These are phyloP conservation scores for Xylaria sp. DNA, from an alignment of 2,329 filamentous ascomycete species.

Conservation along the genomic window DNA sequence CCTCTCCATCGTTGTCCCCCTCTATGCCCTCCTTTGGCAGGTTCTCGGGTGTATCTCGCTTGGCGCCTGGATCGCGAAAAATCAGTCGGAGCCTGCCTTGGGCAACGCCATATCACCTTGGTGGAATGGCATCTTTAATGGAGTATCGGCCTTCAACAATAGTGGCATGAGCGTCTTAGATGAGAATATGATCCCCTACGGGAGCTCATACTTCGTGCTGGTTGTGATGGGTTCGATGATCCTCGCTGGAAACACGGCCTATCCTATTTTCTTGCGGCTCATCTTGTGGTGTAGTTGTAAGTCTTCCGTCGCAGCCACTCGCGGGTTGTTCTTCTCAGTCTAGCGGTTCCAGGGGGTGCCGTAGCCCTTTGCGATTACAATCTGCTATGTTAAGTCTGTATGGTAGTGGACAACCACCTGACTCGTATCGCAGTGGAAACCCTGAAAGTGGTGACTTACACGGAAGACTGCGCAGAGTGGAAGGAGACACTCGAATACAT, in stretches of 20 bases:
- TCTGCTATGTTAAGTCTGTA: too few relatives aligned
- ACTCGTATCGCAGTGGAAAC: constrained; percentile 37
- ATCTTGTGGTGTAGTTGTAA: constrained; percentile 55
- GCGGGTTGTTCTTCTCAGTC: neutral
- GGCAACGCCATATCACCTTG: constrained; percentile 65
- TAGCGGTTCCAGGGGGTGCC: neutral
- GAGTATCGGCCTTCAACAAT: constrained; percentile 71
- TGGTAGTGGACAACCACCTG: neutral
- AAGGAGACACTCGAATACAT: constrained; percentile 58
- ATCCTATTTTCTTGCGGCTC: constrained; percentile 64
- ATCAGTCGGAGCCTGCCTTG: constrained; percentile 51
- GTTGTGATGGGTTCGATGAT: constrained; percentile 60
- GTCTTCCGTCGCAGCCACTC: neutral
- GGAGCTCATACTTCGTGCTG: constrained; percentile 53
- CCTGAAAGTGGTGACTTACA: constrained; percentile 43
- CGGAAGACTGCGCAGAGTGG: constrained; percentile 41
- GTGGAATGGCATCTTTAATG: constrained; percentile 71
- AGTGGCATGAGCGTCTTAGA: constrained; percentile 71
- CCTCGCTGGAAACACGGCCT: constrained; percentile 67
- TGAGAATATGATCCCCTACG: constrained; percentile 66
- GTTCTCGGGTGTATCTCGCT: constrained; percentile 47
- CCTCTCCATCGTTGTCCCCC: constrained; percentile 60
- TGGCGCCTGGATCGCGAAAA: constrained; percentile 61
- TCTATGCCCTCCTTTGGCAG: constrained; percentile 59
- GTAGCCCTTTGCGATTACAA: too few relatives aligned